Evolutionary conservation across 495 filamentous ascomycete genomes (phyloP).

Genomic region (Apiosordaria backusii): DNA sequence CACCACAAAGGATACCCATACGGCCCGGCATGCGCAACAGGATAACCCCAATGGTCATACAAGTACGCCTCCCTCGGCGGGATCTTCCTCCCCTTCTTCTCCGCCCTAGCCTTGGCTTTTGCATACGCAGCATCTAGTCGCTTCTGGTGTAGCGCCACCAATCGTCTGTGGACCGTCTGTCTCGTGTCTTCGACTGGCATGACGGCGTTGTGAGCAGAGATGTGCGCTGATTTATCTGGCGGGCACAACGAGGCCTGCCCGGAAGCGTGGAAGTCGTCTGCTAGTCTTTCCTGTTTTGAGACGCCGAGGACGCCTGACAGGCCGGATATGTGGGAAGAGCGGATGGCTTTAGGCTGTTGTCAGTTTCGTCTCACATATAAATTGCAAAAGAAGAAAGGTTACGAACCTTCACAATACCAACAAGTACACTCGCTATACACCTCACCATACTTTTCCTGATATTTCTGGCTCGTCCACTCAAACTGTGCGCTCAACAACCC

Average conservation of each 20-base stretch:
- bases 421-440: conserved; percentile 82
- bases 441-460: conserved; percentile 58
- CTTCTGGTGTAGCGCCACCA: conserved; percentile 41
- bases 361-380: not conserved
- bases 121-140: conserved; percentile 60
- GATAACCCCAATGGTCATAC: conserved; percentile 53
- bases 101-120: conserved; percentile 58
- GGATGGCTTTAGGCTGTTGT: conserved; percentile 46
- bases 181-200: conserved; percentile 43
- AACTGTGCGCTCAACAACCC: conserved; percentile 59
- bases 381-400: not conserved
- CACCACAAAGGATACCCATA: conserved; percentile 37
- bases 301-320: conserved; percentile 39
- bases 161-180: conserved; percentile 48
- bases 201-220: conserved; percentile 64
- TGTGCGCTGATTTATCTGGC: conserved; percentile 61
- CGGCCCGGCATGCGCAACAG: conserved; percentile 41
- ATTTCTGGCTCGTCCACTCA: conserved; percentile 69
- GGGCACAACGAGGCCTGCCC: conserved; percentile 53
- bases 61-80: conserved; percentile 49
- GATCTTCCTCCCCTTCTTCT: conserved; percentile 53
- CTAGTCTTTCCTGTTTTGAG: conserved; percentile 50
- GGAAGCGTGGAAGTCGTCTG: conserved; percentile 52
- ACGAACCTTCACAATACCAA: conserved; percentile 75
- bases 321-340: conserved; percentile 55